Conservation (phyloP, 2,329 filamentous ascomycete species). For the Alternaria consortialis region DNA sequence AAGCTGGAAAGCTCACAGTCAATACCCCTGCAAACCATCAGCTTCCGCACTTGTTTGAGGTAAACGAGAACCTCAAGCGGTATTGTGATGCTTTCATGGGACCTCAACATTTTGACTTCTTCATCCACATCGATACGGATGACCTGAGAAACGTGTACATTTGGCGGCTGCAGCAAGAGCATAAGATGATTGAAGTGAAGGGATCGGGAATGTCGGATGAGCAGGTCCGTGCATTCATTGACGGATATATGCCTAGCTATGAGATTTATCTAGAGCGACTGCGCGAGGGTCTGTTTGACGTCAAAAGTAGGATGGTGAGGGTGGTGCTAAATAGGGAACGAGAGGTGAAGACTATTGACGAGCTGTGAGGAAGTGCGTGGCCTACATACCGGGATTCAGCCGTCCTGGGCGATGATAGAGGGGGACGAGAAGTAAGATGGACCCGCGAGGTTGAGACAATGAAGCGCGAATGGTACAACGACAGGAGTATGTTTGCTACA, state of each 20-base stretch:
- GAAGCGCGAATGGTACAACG: neutral
- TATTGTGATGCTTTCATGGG: constrained; percentile 61
- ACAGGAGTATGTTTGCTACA: neutral
- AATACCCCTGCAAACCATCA: constrained; percentile 63
- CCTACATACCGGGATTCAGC: no score
- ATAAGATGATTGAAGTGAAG: constrained; percentile 69
- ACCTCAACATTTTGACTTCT: constrained; percentile 61
- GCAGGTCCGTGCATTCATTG: constrained; percentile 78
- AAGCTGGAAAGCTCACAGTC: constrained; percentile 55
- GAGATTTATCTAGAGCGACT: constrained; percentile 63
- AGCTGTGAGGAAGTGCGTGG: constrained; percentile 22
- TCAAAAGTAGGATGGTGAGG: constrained; percentile 59
- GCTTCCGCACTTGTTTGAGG: constrained; percentile 64
- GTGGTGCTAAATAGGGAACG: constrained; percentile 61
- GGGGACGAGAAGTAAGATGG: neutral
- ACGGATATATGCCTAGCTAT: constrained; percentile 67
- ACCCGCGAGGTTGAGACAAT: neutral
- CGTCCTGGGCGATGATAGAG: neutral
- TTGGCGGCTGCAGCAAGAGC: constrained; percentile 86
- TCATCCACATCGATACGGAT: constrained; percentile 76
- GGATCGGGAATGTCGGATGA: constrained; percentile 84
- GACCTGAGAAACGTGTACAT: constrained; percentile 79
- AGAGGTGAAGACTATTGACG: constrained; percentile 51
- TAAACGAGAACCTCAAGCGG: constrained; percentile 66
- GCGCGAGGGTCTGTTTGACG: constrained; percentile 59